These are phyloP conservation scores for Xylaria sp. DNA, from an alignment of 2,329 filamentous ascomycete genomes.

Conservation along the genomic window DNA sequence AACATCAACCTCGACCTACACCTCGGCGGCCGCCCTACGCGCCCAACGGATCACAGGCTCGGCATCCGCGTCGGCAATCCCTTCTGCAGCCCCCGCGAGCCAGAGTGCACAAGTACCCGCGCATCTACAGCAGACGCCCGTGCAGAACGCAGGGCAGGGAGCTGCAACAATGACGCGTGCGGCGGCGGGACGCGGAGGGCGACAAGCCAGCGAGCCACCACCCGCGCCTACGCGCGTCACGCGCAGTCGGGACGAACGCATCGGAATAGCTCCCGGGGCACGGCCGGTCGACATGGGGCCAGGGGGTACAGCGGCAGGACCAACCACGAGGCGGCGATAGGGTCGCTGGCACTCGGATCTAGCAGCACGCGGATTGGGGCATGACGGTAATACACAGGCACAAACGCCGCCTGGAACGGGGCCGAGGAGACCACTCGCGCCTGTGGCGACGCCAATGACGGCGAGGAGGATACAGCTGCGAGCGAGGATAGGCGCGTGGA, in stretches of 20 bases:
- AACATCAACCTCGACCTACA: slow-evolving; percentile 24
- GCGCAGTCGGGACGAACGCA: slow-evolving; percentile 49
- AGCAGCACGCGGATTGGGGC: slow-evolving; percentile 1
- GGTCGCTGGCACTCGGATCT: slow-evolving; percentile 32
- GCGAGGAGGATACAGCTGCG: slow-evolving; percentile 1
- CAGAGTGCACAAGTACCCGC: slow-evolving; percentile 23
- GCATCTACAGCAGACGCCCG: slow-evolving; percentile 38
- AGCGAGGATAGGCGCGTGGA: background rate
- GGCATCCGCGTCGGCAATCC: slow-evolving; percentile 27
- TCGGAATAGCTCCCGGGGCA: slow-evolving; percentile 37
- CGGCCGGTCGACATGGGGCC: slow-evolving; percentile 27
- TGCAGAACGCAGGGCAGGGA: slow-evolving; percentile 28
- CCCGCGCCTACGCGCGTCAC: slow-evolving; percentile 44
- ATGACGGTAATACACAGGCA: background rate
- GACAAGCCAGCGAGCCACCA: slow-evolving; percentile 37
- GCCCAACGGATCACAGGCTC: slow-evolving; percentile 39
- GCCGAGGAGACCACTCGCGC: background rate
- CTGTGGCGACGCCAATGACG: background rate
- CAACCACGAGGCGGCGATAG: slow-evolving; percentile 38
- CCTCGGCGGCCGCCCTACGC: slow-evolving; percentile 26
- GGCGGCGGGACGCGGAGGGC: slow-evolving; percentile 24
- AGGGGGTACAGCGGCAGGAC: slow-evolving; percentile 25
- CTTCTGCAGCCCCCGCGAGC: slow-evolving; percentile 7
- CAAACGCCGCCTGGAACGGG: background rate
- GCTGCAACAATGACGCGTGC: slow-evolving; percentile 1